Base-by-base conservation (phyloP, 495 filamentous ascomycete species). In the Opeltia flavorubescens region DNA sequence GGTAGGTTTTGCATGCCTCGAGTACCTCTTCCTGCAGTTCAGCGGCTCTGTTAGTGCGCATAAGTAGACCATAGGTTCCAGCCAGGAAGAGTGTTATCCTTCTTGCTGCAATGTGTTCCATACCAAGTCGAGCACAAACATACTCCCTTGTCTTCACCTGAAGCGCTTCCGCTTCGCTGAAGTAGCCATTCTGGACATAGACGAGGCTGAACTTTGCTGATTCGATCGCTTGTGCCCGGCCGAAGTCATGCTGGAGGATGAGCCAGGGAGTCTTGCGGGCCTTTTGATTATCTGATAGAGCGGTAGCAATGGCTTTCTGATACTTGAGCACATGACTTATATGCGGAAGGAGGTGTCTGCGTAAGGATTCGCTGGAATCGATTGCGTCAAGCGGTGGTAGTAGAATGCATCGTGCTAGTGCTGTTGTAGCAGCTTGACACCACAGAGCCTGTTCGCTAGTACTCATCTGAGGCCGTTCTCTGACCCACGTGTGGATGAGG, bases 401-500 rank as follows among this genome's bases (percentile, higher is more conserved):
- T 5, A 61, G 41, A 26, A 66, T 50, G 13, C 38, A 59, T 7
- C 47, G 38, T 8, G 59, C 45, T 3, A 67, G 51, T 6, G 55
- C 50, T 4, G 52, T 59, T 0, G 44, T 47, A 25, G 64, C 50
- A 17, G 56, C 57, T 43, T 68, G 55, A 42, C 52, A 60, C 64
- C 63, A 65, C 1, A 71, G 17, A 7, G 64, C 66, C 49, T 65
- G 60, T 39, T 68, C 55, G 18, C 48, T 24, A 2, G 51, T 45
- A 6, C 44, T 52, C 57, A 64, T 63, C 17, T 53, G 40, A 6
- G 62, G 57, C 38, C 65, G 45, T 29, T 67, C 54, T 27, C 65
- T 50, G 1, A 55, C 63, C 64, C 64, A 70, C n/a, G 35, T 49
- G 33, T 70, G 64, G 2, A 67, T 58, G 5, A 64, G 35, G 18